Conservation (phyloP, 805 yeast species). For the Candida pseudoglaebosa region DNA sequence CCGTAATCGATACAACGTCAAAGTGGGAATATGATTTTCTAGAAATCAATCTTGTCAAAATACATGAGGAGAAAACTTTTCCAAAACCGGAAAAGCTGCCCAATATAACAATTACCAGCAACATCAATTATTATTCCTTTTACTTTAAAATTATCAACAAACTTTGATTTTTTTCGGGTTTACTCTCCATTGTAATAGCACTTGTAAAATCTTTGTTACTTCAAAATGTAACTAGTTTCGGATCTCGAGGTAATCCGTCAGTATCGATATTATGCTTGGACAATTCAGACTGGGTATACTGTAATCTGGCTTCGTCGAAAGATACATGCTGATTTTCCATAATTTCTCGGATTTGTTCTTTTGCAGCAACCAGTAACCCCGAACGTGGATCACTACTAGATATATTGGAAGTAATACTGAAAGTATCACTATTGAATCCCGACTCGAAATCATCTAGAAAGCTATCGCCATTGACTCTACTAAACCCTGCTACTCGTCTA, state of each 20-base stretch:
- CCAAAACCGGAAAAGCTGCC: no score
- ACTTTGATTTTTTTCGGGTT: no score
- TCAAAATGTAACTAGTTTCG: conserved; percentile 52
- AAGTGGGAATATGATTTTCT: no score
- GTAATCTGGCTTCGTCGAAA: conserved; percentile 68
- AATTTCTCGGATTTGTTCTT: conserved; percentile 44
- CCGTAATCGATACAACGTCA: no score
- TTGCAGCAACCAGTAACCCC: conserved; percentile 60
- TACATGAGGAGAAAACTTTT: no score
- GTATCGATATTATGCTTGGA: conserved; percentile 51
- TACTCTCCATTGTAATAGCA: no score
- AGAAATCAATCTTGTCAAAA: no score
- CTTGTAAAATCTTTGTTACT: no score
- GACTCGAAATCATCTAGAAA: conserved; percentile 25
- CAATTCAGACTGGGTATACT: conserved; percentile 45
- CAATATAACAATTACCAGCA: no score
- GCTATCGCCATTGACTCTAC: conserved; percentile 14
- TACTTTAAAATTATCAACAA: no score
- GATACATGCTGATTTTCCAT: conserved; percentile 50
- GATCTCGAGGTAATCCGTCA: conserved; percentile 67
- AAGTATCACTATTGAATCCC: conserved; percentile 58
- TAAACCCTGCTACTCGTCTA: conserved; percentile 17
- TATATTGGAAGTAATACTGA: conserved; percentile 46
- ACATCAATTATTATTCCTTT: no score
- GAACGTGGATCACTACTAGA: conserved; percentile 48